Evolutionary conservation across 2,329 filamentous ascomycete genomes (phyloP), one percentile per base, ranked within the genome.

Genomic region (Hypomyces perniciosus): DNA sequence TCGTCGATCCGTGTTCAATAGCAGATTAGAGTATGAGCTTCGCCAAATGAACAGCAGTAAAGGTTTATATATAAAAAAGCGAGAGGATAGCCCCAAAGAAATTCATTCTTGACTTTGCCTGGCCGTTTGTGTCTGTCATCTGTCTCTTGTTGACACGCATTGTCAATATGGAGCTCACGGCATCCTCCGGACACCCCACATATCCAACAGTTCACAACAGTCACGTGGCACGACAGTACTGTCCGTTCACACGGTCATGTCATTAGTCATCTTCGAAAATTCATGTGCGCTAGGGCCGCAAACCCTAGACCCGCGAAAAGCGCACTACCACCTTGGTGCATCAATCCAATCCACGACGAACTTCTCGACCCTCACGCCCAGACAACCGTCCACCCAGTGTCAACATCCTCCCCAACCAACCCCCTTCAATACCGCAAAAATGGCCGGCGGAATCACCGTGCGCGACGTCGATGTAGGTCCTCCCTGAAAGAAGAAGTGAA

Each of bases 391-490:
- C 63, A 61, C 59, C 20, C 62, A 64, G 62, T 62, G 59, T 51
- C 62, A 63, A 58, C 61, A 58, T 47, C 46, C 44, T 55, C 56
- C 54, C 54, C 56, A 57, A 50, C 48, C 38, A 51, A 54, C 51
- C 53, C 41, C 61, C 62, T 59, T 59, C 62, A 71, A 66, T 62
- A 82, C 79, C 79, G 79, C 77, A 77, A 90, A 79, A 73, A 91
- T 91, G 88, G 76, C 78, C 71, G 81, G 85, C 75, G 88, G 86
- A 75, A 80, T 89, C 72, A 82, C 78, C 67, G 88, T 92, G 76
- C 86, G 87, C 77, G 88, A 91, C 78, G 87, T 91, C 73, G 85
- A 88, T 81, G 85, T 88, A 84, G 76, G 83, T 83, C 54, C 57
- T 64, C 60, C 66, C 58, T 65, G 59, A 66, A 57, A 49, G 35